Base-by-base conservation (phyloP, 371 early-diverging fungal species). In the Smittium culicis region DNA sequence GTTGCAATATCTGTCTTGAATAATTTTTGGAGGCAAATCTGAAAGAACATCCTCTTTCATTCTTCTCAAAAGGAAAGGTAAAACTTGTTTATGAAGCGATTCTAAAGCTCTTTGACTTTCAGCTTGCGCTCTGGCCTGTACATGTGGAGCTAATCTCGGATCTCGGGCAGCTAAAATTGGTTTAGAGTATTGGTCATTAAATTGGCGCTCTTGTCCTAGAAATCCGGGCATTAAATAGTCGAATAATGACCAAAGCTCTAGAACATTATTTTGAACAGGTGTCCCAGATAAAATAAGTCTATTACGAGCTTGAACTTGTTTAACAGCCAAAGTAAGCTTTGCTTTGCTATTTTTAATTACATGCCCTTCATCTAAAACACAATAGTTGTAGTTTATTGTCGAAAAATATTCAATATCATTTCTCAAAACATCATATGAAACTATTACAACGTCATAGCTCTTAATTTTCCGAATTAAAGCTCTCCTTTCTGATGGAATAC, bases 321-420 rank as follows among this genome's bases (percentile, higher is more conserved):
- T 93, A 71, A 88, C 90, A 0, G 93, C 87, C 72, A 88, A 86
- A 35, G 93, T 97, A 30, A 98, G 86, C 69, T 96, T 91, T 31
- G 99, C 93, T 65, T 88, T 86, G 20, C 90, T 86, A 74, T 99
- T 99, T 77, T 94, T 93, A 75, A 99, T 97, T 35, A 96, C 85
- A 76, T 99, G 99, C 0, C 99, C 99, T 81, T 99, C 99, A 79
- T 99, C 99, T 35, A 99, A 79, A 67, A 99, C 87, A 70, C 95
- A 91, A 75, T 96, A 99, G 79, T 96, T 96, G 89, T 89, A 99
- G 34, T 84, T 77, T 45, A 89, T 77, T 33, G 74, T 69, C 1
- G 73, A 70, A 61, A 99, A 77, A 25, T 85, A 84, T 17, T 94
- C 92, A 70, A 95, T 88, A 74, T 98, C 98, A 71, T 93, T 93